Evolutionary conservation across 2,329 filamentous ascomycete genomes (phyloP), one percentile per base, ranked within the genome.

Genomic region (Ceratocystis smalleyi): DNA sequence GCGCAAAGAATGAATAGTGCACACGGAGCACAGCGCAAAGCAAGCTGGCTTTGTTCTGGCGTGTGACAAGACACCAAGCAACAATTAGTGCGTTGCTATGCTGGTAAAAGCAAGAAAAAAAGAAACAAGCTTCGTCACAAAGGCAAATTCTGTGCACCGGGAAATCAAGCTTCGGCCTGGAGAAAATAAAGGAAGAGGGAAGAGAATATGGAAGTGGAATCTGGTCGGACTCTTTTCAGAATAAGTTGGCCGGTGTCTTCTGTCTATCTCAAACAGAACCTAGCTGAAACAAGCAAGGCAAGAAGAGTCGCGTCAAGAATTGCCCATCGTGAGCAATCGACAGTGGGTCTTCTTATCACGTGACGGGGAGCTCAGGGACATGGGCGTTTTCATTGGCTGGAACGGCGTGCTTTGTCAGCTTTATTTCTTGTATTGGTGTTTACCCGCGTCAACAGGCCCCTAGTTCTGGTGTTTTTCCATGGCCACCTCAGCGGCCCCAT

Each of bases 301-400:
- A 59, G 62, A 30, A 63, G 62, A 66, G 60, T 63, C 65, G 65
- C 65, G 65, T 64, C 61, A 59, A 63, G 62, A 49, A 55, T 32
- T 40, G 15, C 43, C 27, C 17, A 32, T 66, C 61, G 65, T 66
- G 57, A 43, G 64, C 62, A 57, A 60, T 30, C 43, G 32, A 63
- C 47, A 59, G 61, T 63, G 65, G 65, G 40, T 32, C 62, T 5
- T 19, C 3, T 0, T 7, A 1, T 24, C 65, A 66, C 65, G 65
- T 66, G 65, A 61, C 15, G 7, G 12, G 2, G 5, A 49, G 45
- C 30, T 15, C 49, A 57, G 54, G 54, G 54, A n/a, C 27, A 5
- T 49, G 6, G 2, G 32, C 1, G 3, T 10, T 62, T 15, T 66
- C n/a, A 66, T 66, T 66, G 65, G 65, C 27, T 55, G 1, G n/a